phyloP scores from a whole-genome alignment of 352 stramenopile species.

The Phytophthora fragariaefolia region DNA sequence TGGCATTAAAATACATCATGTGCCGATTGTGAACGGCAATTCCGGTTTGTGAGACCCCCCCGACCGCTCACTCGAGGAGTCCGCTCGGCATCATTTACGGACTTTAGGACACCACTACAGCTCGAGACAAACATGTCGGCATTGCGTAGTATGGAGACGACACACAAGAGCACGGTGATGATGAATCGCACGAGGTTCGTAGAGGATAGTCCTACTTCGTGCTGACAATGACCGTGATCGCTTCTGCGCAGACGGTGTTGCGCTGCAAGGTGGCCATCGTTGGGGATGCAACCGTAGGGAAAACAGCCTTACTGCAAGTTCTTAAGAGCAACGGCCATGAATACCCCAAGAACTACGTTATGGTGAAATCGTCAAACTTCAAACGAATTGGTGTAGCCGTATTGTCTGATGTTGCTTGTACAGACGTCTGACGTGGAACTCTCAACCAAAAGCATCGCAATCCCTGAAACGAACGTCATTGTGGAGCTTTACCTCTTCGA shows the following conservation, averaged over 20 bases:
- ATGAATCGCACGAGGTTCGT: neutral
- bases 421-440: conserved; percentile 93
- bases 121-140: conserved; percentile 59
- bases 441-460: conserved; percentile 88
- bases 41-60: neutral
- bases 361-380: conserved; percentile 53
- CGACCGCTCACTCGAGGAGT: conserved; percentile 18
- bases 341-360: conserved; percentile 96
- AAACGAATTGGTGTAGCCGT: neutral
- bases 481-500: conserved; percentile 96
- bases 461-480: conserved; percentile 89
- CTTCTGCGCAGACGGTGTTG: conserved; percentile 74
- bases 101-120: neutral
- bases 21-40: neutral
- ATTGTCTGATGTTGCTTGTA: neutral
- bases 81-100: conserved; percentile 27
- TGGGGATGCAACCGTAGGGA: conserved; percentile 90
- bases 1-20: neutral
- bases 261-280: conserved; percentile 92
- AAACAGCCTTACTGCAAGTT: conserved; percentile 91
- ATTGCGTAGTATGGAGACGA: conserved; percentile 92
- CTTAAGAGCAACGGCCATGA: conserved; percentile 92
- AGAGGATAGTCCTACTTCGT: neutral
- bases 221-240: neutral
- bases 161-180: conserved; percentile 85